Percentiles rank a stretch among this genome's conserved stretches.
Evolutionary conservation across 1,139 yeast genomes (phyloP).

Genomic region (Wickerhamomyces sp.): DNA sequence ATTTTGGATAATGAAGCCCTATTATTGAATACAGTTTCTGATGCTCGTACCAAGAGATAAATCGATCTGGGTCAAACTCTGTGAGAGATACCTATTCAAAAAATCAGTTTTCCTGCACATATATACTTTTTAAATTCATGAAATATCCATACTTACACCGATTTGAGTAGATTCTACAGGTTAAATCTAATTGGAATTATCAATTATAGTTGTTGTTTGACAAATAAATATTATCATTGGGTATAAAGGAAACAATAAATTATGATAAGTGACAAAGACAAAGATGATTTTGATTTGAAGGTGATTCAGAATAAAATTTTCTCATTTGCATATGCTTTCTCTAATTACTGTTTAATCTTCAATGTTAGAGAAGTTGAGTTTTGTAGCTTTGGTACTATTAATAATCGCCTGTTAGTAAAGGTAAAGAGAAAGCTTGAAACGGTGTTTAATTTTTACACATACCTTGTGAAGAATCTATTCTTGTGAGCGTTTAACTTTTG

Average conservation of each 20-base stretch:
- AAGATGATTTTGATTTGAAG: no score
- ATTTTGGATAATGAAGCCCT: constrained; percentile 89
- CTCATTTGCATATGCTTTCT: no score
- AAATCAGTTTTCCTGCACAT: neutral
- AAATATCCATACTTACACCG: no score
- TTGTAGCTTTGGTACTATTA: constrained; percentile 23
- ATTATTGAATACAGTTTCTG: constrained; percentile 81
- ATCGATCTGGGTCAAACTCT: neutral
- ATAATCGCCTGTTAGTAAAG: neutral
- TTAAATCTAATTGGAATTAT: no score
- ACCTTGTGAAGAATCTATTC: constrained; percentile 33
- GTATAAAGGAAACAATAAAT: no score
- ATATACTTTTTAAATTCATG: constrained; percentile 1
- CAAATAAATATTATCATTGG: no score
- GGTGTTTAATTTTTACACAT: no score
- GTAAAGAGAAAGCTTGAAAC: neutral
- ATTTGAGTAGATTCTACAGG: no score
- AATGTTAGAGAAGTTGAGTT: constrained; percentile 20
- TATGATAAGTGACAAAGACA: no score
- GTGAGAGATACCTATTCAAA: neutral
- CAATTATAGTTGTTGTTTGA: no score
- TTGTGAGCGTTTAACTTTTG: constrained; percentile 49
- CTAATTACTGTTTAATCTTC: no score
- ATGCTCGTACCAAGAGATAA: constrained; percentile 35
- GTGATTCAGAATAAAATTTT: no score